Conservation (phyloP, 2,329 filamentous ascomycete species). For the Dactylella cylindrospora region DNA sequence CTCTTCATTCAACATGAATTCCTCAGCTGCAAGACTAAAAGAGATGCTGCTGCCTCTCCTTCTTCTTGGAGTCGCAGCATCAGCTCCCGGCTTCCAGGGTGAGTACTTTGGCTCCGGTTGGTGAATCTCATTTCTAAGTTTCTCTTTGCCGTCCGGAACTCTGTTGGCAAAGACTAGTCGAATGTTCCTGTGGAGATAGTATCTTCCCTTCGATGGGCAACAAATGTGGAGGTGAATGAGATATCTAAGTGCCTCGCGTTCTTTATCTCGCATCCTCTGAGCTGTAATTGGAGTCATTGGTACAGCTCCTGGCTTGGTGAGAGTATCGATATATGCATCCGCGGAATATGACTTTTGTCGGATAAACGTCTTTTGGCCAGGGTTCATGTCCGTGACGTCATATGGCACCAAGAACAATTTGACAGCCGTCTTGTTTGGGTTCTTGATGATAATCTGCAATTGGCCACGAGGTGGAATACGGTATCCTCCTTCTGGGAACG, state of each 20-base stretch:
- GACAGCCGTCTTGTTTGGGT: constrained; percentile 96
- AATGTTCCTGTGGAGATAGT: constrained; percentile 87
- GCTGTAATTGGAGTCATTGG: constrained; percentile 41
- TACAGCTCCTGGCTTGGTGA: constrained; percentile 50
- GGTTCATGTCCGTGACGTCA: constrained; percentile 86
- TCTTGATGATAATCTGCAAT: constrained; percentile 95
- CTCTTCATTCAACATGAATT: constrained; percentile 35
- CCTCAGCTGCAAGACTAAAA: constrained; percentile 27
- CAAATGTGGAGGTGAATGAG: constrained; percentile 92
- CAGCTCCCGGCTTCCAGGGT: constrained; percentile 68
- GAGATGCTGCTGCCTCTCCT: constrained; percentile 33
- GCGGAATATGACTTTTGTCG: constrained; percentile 90
- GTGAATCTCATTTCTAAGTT: constrained; percentile 83
- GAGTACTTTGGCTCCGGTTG: constrained; percentile 84
- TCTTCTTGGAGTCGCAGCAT: constrained; percentile 51
- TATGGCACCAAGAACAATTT: constrained; percentile 95
- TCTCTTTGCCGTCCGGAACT: constrained; percentile 93
- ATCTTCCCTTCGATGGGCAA: constrained; percentile 77
- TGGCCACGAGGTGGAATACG: constrained; percentile 92
- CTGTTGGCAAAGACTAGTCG: constrained; percentile 95
- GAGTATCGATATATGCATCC: constrained; percentile 56
- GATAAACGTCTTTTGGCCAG: constrained; percentile 93
- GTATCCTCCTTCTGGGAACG: constrained; percentile 84
- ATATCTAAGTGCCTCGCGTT: constrained; percentile 79
- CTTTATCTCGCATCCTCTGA: constrained; percentile 50